A percentile compares a stretch with the other conserved stretches of the same genome.
Evolutionary conservation across 1,284 basidiomycete genomes (phyloP).

Genomic region (Cutaneotrichosporon cavernicola): DNA sequence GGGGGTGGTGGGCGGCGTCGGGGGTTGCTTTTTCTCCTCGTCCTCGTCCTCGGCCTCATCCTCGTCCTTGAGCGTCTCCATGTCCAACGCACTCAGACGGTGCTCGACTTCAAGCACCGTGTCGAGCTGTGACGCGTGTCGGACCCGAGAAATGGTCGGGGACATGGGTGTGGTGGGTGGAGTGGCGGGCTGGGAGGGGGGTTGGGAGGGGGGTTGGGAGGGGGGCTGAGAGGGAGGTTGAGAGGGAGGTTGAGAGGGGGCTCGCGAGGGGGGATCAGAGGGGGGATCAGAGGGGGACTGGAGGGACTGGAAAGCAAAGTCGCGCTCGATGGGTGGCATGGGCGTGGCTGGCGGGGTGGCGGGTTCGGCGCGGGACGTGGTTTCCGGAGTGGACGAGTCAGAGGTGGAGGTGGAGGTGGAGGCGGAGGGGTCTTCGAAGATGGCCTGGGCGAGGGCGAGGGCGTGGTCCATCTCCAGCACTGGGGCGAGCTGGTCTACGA

Average conservation of each 20-base stretch:
- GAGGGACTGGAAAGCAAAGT: not conserved
- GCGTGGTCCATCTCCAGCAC: slow-evolving; percentile 6
- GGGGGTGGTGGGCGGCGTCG: not conserved
- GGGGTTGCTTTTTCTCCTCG: not conserved
- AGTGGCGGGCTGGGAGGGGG: not conserved
- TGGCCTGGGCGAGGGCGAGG: not conserved
- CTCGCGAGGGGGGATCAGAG: too few species aligned
- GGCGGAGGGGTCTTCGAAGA: too few species aligned
- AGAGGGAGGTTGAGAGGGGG: not conserved
- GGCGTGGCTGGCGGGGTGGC: not conserved
- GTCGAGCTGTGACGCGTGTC: not conserved
- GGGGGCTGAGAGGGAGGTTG: too few species aligned
- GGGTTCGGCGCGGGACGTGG: not conserved
- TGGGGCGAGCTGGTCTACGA: not conserved
- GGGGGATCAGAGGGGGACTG: too few species aligned
- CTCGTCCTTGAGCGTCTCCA: not conserved
- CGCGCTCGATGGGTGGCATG: slow-evolving; percentile 1
- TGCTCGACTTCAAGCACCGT: slow-evolving; percentile 6
- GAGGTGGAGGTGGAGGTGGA: too few species aligned
- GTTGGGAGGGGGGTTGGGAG: not conserved
- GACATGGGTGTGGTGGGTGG: slow-evolving; percentile 1
- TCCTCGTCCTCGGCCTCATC: not conserved
- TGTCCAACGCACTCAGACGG: not conserved
- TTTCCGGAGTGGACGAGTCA: not conserved
- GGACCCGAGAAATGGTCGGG: not conserved